phyloP scores from a whole-genome alignment of 129 eudicot genomes.

The Tanacetum coccineum region DNA sequence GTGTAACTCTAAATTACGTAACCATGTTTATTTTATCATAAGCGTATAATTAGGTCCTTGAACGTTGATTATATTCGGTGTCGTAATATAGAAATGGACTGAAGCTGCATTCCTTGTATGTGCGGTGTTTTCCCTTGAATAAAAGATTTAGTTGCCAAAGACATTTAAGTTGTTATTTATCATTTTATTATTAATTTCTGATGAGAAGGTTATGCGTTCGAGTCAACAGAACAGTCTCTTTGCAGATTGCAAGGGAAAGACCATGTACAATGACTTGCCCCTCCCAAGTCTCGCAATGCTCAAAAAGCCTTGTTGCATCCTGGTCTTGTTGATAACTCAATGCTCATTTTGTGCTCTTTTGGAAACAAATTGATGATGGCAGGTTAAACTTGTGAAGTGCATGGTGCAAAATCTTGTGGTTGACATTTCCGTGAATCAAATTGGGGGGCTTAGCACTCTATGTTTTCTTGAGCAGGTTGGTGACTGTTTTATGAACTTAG shows the following conservation, averaged over 20 bases:
- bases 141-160: background rate
- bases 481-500: constrained; percentile 11
- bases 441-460: constrained; percentile 86
- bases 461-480: constrained; percentile 96
- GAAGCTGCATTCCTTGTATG: background rate
- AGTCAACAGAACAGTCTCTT: constrained; percentile 1
- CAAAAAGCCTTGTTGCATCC: too few relatives aligned
- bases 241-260: constrained; percentile 4
- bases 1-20: background rate
- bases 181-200: background rate
- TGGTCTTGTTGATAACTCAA: background rate
- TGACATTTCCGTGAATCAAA: constrained; percentile 84
- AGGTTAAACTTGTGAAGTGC: constrained; percentile 96
- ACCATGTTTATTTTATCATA: background rate
- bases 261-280: constrained; percentile 7
- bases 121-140: background rate
- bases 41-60: background rate
- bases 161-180: background rate
- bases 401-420: constrained; percentile 83
- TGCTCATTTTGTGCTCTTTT: constrained; percentile 5
- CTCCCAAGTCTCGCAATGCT: background rate
- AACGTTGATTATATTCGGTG: background rate
- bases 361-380: constrained; percentile 32
- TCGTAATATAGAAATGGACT: constrained; percentile 6
- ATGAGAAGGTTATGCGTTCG: constrained; percentile 3